A percentile compares a stretch with the other conserved stretches of the same genome.
phyloP scores from a whole-genome alignment of 73 alveolate genomes.

The Paramecium primaurelia region DNA sequence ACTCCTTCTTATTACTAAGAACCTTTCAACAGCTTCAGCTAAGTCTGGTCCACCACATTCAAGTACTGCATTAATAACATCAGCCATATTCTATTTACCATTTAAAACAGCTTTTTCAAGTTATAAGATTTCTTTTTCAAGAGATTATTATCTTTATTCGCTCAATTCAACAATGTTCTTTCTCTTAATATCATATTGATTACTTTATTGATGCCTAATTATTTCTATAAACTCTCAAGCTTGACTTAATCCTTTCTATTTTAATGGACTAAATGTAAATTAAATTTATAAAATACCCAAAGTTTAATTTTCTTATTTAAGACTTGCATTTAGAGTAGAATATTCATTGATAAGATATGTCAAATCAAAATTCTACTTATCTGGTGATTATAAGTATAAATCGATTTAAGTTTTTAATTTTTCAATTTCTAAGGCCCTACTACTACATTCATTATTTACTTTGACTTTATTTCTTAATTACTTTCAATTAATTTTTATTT shows the following conservation, averaged over 20 bases:
- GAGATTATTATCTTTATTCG: background rate
- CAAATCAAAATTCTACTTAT: background rate
- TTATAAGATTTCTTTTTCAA: background rate
- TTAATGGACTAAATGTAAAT: background rate
- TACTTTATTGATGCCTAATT: background rate
- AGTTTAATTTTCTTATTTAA: background rate
- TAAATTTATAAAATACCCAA: background rate
- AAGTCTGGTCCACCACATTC: background rate
- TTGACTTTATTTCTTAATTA: background rate
- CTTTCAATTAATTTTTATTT: background rate
- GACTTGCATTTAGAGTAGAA: background rate
- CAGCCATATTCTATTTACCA: constrained; percentile 1
- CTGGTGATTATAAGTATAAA: background rate
- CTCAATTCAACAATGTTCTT: background rate
- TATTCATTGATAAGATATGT: background rate
- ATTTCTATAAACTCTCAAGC: background rate
- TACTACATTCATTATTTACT: background rate
- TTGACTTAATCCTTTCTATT: background rate
- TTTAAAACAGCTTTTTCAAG: background rate
- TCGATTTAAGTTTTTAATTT: background rate
- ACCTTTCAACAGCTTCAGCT: constrained; percentile 5
- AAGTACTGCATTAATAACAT: background rate
- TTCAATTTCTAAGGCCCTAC: background rate
- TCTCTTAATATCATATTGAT: background rate
- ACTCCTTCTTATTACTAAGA: background rate